Conservation (phyloP, 441 rosid genomes). For the Dalechampia spathulata region DNA sequence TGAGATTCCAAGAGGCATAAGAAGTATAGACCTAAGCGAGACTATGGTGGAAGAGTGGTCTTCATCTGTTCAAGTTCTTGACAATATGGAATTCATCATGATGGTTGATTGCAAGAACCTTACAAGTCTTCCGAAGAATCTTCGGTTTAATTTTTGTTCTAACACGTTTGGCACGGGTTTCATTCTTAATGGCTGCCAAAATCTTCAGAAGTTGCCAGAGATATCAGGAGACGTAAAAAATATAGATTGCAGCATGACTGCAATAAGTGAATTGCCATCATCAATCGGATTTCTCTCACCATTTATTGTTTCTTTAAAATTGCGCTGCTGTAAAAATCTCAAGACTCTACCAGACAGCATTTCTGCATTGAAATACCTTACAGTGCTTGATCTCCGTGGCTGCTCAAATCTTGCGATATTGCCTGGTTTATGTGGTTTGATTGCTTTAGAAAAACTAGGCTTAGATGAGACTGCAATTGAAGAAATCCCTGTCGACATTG, state of each 20-base stretch:
- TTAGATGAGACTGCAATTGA: neutral
- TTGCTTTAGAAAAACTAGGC: neutral
- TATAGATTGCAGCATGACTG: neutral
- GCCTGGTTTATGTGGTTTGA: neutral
- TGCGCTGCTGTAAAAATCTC: neutral
- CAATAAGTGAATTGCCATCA: slow-evolving; percentile 1
- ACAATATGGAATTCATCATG: neutral
- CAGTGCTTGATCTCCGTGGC: neutral
- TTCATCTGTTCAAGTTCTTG: neutral
- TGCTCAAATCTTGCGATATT: neutral
- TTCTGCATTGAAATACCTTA: slow-evolving; percentile 1
- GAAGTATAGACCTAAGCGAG: neutral
- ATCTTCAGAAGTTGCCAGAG: neutral
- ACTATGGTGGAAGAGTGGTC: neutral
- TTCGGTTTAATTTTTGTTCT: neutral
- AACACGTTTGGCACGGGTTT: neutral
- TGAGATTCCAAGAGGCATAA: neutral
- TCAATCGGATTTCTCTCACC: neutral
- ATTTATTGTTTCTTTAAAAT: neutral
- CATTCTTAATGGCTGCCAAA: neutral
- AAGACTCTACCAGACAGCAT: neutral
- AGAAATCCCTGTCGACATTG: neutral
- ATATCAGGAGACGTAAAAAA: neutral
- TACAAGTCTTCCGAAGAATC: neutral
- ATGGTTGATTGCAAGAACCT: neutral